Conservation (phyloP, 2,329 filamentous ascomycete species). For the Trichoderma asperellum region DNA sequence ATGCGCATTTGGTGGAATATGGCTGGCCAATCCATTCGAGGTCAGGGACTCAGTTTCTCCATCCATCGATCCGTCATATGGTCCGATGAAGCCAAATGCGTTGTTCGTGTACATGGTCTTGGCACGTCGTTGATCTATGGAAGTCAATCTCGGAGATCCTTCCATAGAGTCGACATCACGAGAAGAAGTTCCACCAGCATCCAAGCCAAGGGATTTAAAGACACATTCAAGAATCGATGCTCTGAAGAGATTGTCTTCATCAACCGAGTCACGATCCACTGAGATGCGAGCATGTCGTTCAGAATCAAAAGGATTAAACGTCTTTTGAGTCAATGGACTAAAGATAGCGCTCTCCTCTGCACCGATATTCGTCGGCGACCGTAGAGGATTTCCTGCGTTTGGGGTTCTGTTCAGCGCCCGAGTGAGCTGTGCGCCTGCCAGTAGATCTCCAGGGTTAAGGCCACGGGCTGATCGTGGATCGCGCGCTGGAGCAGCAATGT, state of each 20-base stretch:
- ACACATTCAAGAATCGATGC: constrained; percentile 93
- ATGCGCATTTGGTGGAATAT: constrained; percentile 66
- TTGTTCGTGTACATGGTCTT: constrained; percentile 73
- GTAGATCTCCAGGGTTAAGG: constrained; percentile 74
- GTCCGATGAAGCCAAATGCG: constrained; percentile 88
- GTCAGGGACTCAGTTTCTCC: constrained; percentile 86
- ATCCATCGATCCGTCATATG: constrained; percentile 73
- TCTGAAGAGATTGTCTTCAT: constrained; percentile 87
- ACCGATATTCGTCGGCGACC: constrained; percentile 33
- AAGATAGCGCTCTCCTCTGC: constrained; percentile 40
- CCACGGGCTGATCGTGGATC: constrained; percentile 51
- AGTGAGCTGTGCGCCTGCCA: constrained; percentile 76
- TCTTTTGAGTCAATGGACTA: constrained; percentile 55
- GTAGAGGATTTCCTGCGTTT: constrained; percentile 29
- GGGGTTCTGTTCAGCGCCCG: constrained; percentile 47
- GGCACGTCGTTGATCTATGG: constrained; percentile 78
- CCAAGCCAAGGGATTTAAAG: constrained; percentile 88
- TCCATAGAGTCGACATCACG: constrained; percentile 76
- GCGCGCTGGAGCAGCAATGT: constrained; percentile 46
- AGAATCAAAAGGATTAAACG: constrained; percentile 61
- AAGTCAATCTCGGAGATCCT: constrained; percentile 80
- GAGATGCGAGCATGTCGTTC: constrained; percentile 54
- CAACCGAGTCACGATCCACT: constrained; percentile 76
- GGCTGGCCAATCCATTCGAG: constrained; percentile 67
- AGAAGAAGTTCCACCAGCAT: constrained; percentile 65